Base-by-base conservation (phyloP, 129 eudicot genomes). In the Deinandra increscens region DNA sequence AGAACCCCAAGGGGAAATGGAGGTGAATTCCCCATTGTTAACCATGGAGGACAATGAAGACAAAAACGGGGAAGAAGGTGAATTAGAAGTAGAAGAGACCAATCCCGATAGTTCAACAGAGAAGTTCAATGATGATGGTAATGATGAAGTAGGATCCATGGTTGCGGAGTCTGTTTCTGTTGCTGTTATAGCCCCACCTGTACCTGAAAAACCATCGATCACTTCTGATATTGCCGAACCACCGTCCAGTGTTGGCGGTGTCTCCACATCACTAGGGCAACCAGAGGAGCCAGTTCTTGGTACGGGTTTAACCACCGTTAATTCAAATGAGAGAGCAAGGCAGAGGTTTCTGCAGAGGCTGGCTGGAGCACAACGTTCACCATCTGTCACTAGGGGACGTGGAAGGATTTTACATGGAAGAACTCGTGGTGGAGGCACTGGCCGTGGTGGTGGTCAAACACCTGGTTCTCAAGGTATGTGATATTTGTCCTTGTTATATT, bases 311-410 rank as follows among this genome's bases (percentile, higher is more conserved):
- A 81, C 73, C 2, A 91, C 95, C 2, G 81, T 88, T 3, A 88
- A 83, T 74, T 66, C 86, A 59, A 20, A 67, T 34, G 81, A 78
- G 60, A 85, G 96, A 74, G 95, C 96, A 36, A 82, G 64, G 83
- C 76, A 54, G 41, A 78, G 87, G 69, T 76, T 89, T 46, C 38
- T 63, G 19, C 59, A 78, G 18, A 86, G 97, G 17, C 81, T 75
- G 72, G 84, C 80, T 31, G 83, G 75, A 22, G 43, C 64, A 4
- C 36, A 54, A 59, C 18, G 84, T 54, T 5, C 84, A 37, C 44
- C 86, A 38, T n/a, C 83, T 6, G 63, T 67, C 5, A n/a, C 72
- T 19, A 88, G 96, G 74, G 97, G 84, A 12, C 95, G 96, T 8
- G 89, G 82, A 29, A 74, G 91, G 68, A 53, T 18, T 10, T 18